Conservation (phyloP, 2,329 filamentous ascomycete species). For the Pseudocercospora musae region DNA sequence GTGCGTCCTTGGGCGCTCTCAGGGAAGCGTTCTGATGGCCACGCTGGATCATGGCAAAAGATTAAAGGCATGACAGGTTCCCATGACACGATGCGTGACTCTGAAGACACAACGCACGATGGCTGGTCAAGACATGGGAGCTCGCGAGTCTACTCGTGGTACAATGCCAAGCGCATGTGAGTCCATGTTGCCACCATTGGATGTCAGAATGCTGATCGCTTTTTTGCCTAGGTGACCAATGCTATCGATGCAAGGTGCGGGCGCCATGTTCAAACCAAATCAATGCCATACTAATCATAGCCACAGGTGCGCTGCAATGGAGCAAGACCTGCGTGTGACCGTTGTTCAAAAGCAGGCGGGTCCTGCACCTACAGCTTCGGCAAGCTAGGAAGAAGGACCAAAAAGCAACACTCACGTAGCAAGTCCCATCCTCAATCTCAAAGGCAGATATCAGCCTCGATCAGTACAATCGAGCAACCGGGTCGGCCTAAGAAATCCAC, state of each 20-base stretch:
- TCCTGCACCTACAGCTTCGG: background rate
- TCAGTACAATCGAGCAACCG: background rate
- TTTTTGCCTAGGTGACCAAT: background rate
- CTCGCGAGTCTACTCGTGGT: background rate
- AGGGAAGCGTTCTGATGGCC: too few species aligned
- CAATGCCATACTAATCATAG: background rate
- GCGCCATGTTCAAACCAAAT: background rate
- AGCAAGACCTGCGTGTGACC: background rate
- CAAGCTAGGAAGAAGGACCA: background rate
- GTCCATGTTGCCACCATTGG: background rate
- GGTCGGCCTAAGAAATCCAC: background rate
- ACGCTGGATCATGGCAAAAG: too few species aligned
- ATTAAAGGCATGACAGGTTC: too few species aligned
- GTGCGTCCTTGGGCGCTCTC: too few species aligned
- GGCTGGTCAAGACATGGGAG: background rate
- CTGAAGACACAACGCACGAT: too few species aligned
- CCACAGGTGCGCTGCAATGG: background rate
- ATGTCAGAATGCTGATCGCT: background rate
- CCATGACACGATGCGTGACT: too few species aligned
- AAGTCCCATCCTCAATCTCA: background rate
- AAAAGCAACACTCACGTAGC: background rate
- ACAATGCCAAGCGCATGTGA: constrained; percentile 1
- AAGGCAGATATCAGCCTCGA: background rate
- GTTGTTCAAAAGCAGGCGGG: background rate
- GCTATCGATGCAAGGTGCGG: background rate